A percentile compares a stretch with the other conserved stretches of the same genome.
Evolutionary conservation across 495 filamentous ascomycete species (phyloP).

Genomic region (Patellaria atrata): DNA sequence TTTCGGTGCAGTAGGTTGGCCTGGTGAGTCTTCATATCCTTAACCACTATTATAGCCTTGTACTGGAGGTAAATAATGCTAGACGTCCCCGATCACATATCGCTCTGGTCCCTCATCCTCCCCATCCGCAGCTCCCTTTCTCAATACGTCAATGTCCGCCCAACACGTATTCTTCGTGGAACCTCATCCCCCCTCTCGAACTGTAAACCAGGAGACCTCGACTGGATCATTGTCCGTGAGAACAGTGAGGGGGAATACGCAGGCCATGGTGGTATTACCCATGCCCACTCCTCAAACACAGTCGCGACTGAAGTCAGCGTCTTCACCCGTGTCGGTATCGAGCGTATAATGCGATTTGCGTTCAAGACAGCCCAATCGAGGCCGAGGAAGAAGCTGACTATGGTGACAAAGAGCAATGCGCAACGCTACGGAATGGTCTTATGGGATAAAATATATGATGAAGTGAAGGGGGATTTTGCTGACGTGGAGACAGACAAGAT

Average conservation of each 20-base stretch:
- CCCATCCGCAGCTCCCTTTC: constrained; percentile 27
- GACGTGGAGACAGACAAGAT: constrained; percentile 29
- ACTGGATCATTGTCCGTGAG: constrained; percentile 31
- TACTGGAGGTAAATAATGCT: neutral
- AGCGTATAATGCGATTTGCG: constrained; percentile 28
- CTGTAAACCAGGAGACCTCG: constrained; percentile 15
- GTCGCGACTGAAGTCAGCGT: constrained; percentile 28
- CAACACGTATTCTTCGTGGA: constrained; percentile 26
- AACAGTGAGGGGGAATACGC: constrained; percentile 31
- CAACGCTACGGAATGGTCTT: constrained; percentile 31
- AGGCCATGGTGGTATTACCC: constrained; percentile 26
- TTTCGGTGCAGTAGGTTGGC: constrained; percentile 30
- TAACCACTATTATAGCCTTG: no score
- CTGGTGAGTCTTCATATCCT: no score
- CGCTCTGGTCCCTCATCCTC: constrained; percentile 28
- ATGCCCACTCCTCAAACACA: constrained; percentile 19
- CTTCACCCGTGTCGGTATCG: constrained; percentile 28
- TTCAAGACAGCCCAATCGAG: constrained; percentile 26
- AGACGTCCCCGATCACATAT: constrained; percentile 29
- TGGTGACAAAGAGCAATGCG: constrained; percentile 32
- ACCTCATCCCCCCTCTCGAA: constrained; percentile 21
- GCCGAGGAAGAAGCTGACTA: constrained; percentile 27
- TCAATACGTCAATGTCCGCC: constrained; percentile 31
- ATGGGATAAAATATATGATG: constrained; percentile 27
- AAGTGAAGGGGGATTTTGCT: constrained; percentile 26